Conservation (phyloP, 441 rosid genomes). For the Pelargonium citronellum region DNA sequence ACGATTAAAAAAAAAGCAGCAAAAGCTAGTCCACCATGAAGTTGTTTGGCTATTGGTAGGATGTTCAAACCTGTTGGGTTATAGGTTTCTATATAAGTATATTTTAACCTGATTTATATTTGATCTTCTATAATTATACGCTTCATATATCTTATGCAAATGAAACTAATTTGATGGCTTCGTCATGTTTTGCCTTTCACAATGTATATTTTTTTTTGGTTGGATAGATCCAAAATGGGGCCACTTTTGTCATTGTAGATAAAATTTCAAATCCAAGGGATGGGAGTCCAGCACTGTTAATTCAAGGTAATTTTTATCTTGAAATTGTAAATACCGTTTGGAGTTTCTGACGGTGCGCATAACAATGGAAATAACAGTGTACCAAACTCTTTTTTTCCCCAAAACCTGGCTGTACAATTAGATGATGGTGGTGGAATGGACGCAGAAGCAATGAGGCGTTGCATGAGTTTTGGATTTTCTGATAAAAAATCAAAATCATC, state of each 20-base stretch:
- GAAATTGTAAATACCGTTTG: constrained; percentile 1
- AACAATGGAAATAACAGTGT: background rate
- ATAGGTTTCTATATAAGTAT: background rate
- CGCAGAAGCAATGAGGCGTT: constrained; percentile 69
- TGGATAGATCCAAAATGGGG: constrained; percentile 86
- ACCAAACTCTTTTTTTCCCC: constrained; percentile 18
- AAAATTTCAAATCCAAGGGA: constrained; percentile 68
- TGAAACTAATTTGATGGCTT: constrained; percentile 10
- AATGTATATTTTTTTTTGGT: constrained; percentile 25
- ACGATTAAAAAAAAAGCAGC: background rate
- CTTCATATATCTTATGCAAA: background rate
- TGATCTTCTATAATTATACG: background rate
- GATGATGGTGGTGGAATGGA: constrained; percentile 98
- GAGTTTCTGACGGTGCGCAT: background rate
- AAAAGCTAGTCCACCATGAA: background rate
- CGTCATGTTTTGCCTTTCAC: constrained; percentile 29
- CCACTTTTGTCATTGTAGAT: constrained; percentile 83
- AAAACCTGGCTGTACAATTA: constrained; percentile 27
- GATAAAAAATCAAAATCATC: constrained; percentile 67
- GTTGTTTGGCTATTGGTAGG: background rate
- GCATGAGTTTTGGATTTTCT: constrained; percentile 97
- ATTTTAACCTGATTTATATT: background rate
- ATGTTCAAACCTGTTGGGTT: constrained; percentile 4
- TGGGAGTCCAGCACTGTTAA: constrained; percentile 59
- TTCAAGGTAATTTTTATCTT: constrained; percentile 55